phyloP scores from a whole-genome alignment of 2,329 filamentous ascomycete genomes.

The Fusarium sp. region DNA sequence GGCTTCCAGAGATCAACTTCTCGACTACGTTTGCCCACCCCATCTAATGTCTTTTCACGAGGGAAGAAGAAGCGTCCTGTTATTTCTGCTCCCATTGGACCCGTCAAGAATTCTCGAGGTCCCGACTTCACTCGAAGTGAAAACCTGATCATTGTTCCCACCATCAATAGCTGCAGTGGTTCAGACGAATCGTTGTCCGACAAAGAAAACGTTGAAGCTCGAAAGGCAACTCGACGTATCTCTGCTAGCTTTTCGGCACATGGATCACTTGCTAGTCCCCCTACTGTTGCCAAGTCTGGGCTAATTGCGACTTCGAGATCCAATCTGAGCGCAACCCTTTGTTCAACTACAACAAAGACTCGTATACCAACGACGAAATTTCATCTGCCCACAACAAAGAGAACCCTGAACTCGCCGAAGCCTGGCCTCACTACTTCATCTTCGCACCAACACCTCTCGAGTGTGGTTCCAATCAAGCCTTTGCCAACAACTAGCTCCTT shows the following conservation, averaged over 20 bases:
- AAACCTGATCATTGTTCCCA: slow-evolving; percentile 51
- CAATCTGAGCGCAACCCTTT: neutral
- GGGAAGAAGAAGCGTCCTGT: slow-evolving; percentile 43
- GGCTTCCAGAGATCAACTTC: slow-evolving; percentile 22
- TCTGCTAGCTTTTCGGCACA: slow-evolving; percentile 50
- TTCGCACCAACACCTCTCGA: slow-evolving; percentile 22
- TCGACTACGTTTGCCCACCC: slow-evolving; percentile 28
- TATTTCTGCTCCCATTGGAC: slow-evolving; percentile 55
- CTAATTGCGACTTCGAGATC: slow-evolving; percentile 37
- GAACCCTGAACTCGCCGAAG: slow-evolving; percentile 30
- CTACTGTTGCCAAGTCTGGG: slow-evolving; percentile 49
- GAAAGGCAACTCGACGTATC: slow-evolving; percentile 43
- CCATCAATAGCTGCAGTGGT: slow-evolving; percentile 52
- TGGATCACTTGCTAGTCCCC: slow-evolving; percentile 44
- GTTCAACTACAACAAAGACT: neutral
- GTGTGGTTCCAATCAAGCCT: slow-evolving; percentile 14
- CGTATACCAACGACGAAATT: neutral
- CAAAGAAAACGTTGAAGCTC: slow-evolving; percentile 13
- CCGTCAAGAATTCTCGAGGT: slow-evolving; percentile 54
- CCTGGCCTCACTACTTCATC: slow-evolving; percentile 46
- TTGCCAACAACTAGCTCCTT: slow-evolving; percentile 34
- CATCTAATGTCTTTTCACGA: slow-evolving; percentile 26
- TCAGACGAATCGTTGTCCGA: slow-evolving; percentile 35
- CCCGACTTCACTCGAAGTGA: slow-evolving; percentile 53
- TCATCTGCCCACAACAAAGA: slow-evolving; percentile 1